Percentiles rank a stretch among this genome's conserved stretches.
Evolutionary conservation across 306 rosid genomes (phyloP).

Genomic region (Cajanus cajan): DNA sequence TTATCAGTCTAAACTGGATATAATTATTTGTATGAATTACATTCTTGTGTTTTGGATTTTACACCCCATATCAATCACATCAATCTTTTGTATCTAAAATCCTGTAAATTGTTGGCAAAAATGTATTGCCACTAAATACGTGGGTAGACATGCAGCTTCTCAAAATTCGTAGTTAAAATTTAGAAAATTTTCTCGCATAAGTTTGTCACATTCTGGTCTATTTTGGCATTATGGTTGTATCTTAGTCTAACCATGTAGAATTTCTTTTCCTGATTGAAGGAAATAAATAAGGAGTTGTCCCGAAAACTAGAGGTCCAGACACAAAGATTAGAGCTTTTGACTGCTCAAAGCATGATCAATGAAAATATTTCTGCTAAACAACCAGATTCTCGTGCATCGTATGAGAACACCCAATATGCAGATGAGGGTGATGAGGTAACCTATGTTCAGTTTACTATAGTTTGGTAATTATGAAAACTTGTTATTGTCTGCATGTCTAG

Average conservation of each 20-base stretch:
- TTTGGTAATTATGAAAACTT: neutral
- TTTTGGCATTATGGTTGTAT: neutral
- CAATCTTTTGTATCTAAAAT: neutral
- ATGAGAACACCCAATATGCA: slow-evolving; percentile 64
- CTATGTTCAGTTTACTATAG: neutral
- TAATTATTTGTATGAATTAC: neutral
- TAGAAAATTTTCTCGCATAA: neutral
- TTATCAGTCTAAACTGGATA: neutral
- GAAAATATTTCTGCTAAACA: slow-evolving; percentile 55
- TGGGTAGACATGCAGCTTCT: neutral
- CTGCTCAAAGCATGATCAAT: slow-evolving; percentile 80
- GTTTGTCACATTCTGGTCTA: neutral
- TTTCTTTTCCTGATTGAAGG: slow-evolving; percentile 52
- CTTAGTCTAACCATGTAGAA: slow-evolving; percentile 8
- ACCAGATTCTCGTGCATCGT: slow-evolving; percentile 45
- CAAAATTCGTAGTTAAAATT: neutral
- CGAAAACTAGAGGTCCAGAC: slow-evolving; percentile 90
- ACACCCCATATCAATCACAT: neutral
- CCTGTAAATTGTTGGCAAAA: neutral
- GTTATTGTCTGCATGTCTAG: neutral
- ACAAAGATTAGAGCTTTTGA: slow-evolving; percentile 92
- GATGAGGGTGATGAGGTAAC: slow-evolving; percentile 98
- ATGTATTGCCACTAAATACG: neutral
- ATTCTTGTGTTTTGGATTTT: neutral
- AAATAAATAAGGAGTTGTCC: slow-evolving; percentile 77